These are phyloP conservation scores for Hypomyces perniciosus DNA, from an alignment of 2,329 filamentous ascomycete genomes.

Conservation along the genomic window DNA sequence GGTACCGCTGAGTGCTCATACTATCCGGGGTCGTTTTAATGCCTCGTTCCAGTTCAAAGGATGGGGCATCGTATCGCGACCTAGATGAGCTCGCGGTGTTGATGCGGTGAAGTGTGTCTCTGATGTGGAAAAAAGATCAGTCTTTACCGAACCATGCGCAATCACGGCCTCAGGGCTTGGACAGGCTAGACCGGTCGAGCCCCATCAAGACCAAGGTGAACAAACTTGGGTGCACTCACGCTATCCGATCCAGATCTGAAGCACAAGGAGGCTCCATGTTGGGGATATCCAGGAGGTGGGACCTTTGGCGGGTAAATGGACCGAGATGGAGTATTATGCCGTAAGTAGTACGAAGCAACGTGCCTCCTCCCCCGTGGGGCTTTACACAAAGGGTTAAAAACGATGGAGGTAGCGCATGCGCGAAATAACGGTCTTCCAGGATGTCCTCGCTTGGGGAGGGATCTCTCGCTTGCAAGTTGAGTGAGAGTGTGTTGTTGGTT, in stretches of 20 bases:
- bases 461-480: conserved; percentile 8
- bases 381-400: conserved; percentile 2
- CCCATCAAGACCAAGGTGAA: conserved; percentile 1
- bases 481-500: not conserved
- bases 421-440: conserved; percentile 4
- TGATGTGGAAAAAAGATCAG: not conserved
- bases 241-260: conserved; percentile 15
- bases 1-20: conserved; percentile 8
- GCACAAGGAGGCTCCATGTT: conserved; percentile 13
- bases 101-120: conserved; percentile 10
- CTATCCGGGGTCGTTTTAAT: conserved; percentile 3
- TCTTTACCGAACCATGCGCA: conserved; percentile 1
- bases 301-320: conserved; percentile 10
- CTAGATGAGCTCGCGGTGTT: conserved; percentile 1
- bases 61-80: conserved; percentile 4
- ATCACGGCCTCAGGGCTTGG: not conserved
- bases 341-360: conserved; percentile 2
- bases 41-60: conserved; percentile 5
- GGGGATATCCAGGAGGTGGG: conserved; percentile 9
- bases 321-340: conserved; percentile 9
- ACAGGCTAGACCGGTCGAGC: conserved; percentile 7
- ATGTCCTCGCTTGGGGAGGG: not conserved
- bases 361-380: conserved; percentile 10
- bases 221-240: conserved; percentile 10
- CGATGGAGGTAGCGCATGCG: conserved; percentile 7